Base-by-base conservation (phyloP, 176 grass and related monocot genomes). In the Pharus latifolius region DNA sequence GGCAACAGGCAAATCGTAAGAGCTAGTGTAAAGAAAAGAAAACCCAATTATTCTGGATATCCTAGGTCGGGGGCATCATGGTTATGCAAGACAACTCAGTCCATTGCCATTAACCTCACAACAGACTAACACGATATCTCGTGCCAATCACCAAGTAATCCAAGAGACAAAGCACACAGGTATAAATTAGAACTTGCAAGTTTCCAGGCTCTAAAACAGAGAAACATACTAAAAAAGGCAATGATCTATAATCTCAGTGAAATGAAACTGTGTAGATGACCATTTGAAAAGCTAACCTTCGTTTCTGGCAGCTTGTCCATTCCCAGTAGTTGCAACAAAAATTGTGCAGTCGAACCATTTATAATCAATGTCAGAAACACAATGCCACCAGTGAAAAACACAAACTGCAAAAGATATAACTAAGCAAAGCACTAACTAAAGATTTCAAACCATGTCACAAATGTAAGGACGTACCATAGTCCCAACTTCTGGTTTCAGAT, bases 381-480 rank as follows among this genome's bases (percentile, higher is more conserved):
- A 2, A 90, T 86, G 38, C 93, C 93, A 77, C 93, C 93, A 70
- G 93, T 97, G 55, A 97, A 97, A 80, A 97, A 97, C 54, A 97
- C 78, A 90, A 97, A 97, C 94, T 97, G 75, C 56, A 90, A 65
- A 69, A 70, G 14, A 43, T 24, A 52, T 37, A 74, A 54, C 1
- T 79, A 42, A 87, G 78, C 10, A 60, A 68, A 49, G 57, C 43
- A 64, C 30, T 56, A 46, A 75, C 49, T 16, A 47, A 11, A 68
- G n/a, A 76, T 35, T 40, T 52, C 5, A 49, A 6, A 22, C 24
- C 45, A 49, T 31, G 20, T 25, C 54, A 10, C 18, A 52, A 47
- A 7, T 17, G 24, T 31, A 69, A 69, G 51, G 63, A 24, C 75
- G 18, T 96, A 97, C 94, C 94, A 97, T 80, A 46, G 80, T 78